Evolutionary conservation across 306 rosid genomes (phyloP).

Genomic region (Prunus armeniaca): DNA sequence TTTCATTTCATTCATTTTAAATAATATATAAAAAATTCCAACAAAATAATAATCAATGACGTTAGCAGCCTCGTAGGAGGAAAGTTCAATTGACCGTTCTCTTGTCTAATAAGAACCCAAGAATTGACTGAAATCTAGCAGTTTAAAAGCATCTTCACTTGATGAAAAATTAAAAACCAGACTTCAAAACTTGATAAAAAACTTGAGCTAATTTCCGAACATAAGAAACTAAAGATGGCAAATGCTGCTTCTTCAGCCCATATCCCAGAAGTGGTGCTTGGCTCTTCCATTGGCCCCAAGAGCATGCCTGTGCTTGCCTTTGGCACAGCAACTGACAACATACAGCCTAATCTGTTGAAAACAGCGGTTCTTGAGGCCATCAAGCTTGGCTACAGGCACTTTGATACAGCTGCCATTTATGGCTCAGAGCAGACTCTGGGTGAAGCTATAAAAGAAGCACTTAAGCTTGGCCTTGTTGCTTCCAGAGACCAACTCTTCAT

Average conservation of each 20-base stretch:
- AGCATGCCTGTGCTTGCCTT: not conserved
- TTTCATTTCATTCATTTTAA: too few relatives aligned
- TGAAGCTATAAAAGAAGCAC: slow-evolving; percentile 23
- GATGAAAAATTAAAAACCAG: not conserved
- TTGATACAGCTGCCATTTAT: slow-evolving; percentile 22
- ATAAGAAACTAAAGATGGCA: not conserved
- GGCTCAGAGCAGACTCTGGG: slow-evolving; percentile 28
- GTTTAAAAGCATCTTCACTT: not conserved
- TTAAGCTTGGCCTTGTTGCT: slow-evolving; percentile 13
- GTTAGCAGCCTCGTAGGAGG: not conserved
- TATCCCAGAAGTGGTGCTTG: slow-evolving; percentile 9
- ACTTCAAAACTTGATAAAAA: not conserved
- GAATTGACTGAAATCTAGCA: not conserved
- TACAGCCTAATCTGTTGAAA: not conserved
- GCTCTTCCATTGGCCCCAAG: not conserved
- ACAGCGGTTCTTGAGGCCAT: slow-evolving; percentile 21
- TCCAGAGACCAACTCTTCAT: slow-evolving; percentile 22
- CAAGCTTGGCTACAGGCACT: slow-evolving; percentile 28
- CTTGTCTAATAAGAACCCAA: not conserved
- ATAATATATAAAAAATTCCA: too few relatives aligned
- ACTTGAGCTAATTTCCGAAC: too few relatives aligned
- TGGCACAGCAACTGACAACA: not conserved
- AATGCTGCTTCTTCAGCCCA: not conserved
- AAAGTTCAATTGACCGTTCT: too few relatives aligned
- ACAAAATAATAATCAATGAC: not conserved